Percentiles rank a stretch among this genome's conserved stretches.
phyloP scores from a whole-genome alignment of 1,284 basidiomycete genomes.

The Marasmius sp. region DNA sequence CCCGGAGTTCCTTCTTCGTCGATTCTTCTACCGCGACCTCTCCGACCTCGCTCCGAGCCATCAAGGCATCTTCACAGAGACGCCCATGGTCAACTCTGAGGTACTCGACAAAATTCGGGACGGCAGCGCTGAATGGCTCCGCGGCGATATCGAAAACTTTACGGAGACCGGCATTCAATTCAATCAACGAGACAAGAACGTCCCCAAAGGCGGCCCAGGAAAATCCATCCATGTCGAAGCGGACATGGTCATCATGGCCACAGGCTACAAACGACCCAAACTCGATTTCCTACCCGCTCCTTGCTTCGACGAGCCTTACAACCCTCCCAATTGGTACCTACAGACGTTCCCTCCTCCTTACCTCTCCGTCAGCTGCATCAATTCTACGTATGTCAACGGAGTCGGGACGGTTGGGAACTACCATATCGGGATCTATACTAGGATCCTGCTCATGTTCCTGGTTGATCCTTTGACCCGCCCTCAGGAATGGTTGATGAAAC shows the following conservation, averaged over 20 bases:
- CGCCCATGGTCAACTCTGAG: conserved; percentile 57
- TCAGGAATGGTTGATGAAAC: conserved; percentile 54
- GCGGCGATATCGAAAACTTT: conserved; percentile 51
- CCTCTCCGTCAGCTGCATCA: conserved; percentile 59
- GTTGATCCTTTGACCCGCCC: conserved; percentile 55
- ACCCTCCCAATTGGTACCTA: conserved; percentile 59
- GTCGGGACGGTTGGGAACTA: conserved; percentile 36
- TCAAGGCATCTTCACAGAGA: conserved; percentile 48
- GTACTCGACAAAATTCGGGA: conserved; percentile 52
- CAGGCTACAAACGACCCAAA: conserved; percentile 56
- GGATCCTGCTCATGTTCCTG: conserved; percentile 58
- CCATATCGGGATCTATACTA: conserved; percentile 39
- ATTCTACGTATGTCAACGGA: conserved; percentile 55
- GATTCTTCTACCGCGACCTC: conserved; percentile 47
- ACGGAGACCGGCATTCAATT: conserved; percentile 44
- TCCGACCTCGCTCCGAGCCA: conserved; percentile 43
- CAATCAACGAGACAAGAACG: conserved; percentile 21
- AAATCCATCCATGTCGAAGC: conserved; percentile 37
- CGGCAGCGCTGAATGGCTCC: conserved; percentile 51
- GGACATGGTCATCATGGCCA: conserved; percentile 59
- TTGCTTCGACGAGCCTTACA: conserved; percentile 61
- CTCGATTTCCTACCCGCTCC: conserved; percentile 55
- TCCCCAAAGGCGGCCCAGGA: conserved; percentile 13
- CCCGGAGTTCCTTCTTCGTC: conserved; percentile 30
- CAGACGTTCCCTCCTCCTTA: conserved; percentile 65